Evolutionary conservation across 2,329 filamentous ascomycete species (phyloP), one percentile per base, ranked within the genome.

Genomic region (Blumeriella jaapii): DNA sequence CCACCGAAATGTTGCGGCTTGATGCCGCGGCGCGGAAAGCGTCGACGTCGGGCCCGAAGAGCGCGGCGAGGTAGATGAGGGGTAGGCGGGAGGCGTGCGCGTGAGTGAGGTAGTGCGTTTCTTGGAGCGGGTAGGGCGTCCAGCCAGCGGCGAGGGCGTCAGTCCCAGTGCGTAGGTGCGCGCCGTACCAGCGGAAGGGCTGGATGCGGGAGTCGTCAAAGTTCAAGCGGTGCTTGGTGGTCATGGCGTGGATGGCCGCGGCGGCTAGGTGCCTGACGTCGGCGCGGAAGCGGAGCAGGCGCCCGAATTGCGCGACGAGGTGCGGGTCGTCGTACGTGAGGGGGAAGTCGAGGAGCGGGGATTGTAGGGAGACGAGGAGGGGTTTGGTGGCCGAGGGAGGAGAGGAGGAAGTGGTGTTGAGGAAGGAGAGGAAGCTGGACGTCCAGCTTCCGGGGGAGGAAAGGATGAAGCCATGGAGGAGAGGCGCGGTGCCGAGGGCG

Each of bases 31-130:
- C 60, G 32, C 56, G 56, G 46, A 68, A 65, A 2, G 39, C 36
- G 4, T 50, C 47, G 8, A 61, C 46, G 32, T 65, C 54, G n/a
- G 10, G 22, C 9, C 3, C 22, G 47, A 29, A 3, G 44, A 42
- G 8, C 58, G 57, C 9, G 60, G 60, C 1, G 59, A 59, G 3
- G 49, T 61, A 68, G 2, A 61, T 54, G 6, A 61, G 31, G 0
- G 42, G 28, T 1, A 58, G 40, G 4, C 48, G 46, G 26, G 46
- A 31, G 14, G 45, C 29, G 3, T 43, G 19, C 1, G 60, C 58
- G 23, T 57, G 51, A 13, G 40, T 31, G 22, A 61, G 48, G 39
- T 59, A 58, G 7, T 52, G 53, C 3, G 11, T 42, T 2, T 55
- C 52, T 40, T 61, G 59, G 1, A 52, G 46, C 0, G 50, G 50